A percentile compares a stretch with the other conserved stretches of the same genome.
These are phyloP conservation scores for Monosporascus sp. DNA, from an alignment of 2,329 filamentous ascomycete species.

Conservation along the genomic window DNA sequence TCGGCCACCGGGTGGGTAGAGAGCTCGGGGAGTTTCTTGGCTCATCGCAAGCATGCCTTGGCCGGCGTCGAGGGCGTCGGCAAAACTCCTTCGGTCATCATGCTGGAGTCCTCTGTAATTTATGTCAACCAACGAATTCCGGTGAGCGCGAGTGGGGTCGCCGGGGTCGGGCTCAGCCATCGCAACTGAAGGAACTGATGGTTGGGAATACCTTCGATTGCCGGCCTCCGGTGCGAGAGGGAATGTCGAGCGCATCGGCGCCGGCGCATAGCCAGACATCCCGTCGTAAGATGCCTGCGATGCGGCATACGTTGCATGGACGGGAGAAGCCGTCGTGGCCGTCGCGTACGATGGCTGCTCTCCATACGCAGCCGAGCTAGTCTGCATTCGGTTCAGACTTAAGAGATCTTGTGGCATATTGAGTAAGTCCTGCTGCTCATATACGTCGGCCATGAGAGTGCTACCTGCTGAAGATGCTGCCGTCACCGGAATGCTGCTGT, in stretches of 20 bases:
- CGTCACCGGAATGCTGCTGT: constrained; percentile 66
- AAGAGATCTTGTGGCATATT: constrained; percentile 71
- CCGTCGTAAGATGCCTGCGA: constrained; percentile 69
- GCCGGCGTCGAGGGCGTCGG: constrained; percentile 86
- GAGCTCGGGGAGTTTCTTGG: constrained; percentile 87
- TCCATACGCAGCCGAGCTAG: constrained; percentile 61
- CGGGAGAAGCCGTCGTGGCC: constrained; percentile 61
- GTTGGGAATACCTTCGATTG: constrained; percentile 70
- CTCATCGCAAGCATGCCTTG: constrained; percentile 94
- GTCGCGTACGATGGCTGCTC: constrained; percentile 61
- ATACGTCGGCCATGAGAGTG: constrained; percentile 54
- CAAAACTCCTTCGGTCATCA: constrained; percentile 66
- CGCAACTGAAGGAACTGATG: constrained; percentile 63
- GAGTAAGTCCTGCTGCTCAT: constrained; percentile 62
- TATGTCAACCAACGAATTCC: constrained; percentile 62
- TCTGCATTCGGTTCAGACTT: constrained; percentile 58
- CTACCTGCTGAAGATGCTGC: constrained; percentile 65
- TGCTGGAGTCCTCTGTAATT: constrained; percentile 51
- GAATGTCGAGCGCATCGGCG: constrained; percentile 56
- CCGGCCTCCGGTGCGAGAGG: constrained; percentile 53
- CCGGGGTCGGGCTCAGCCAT: constrained; percentile 39
- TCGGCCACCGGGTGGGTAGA: constrained; percentile 66
- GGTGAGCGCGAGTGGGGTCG: constrained; percentile 38
- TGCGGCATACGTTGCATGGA: constrained; percentile 60
- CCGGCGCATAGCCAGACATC: constrained; percentile 64